These are phyloP conservation scores for Colletotrichum karsti DNA, from an alignment of 2,329 filamentous ascomycete species.

Conservation along the genomic window DNA sequence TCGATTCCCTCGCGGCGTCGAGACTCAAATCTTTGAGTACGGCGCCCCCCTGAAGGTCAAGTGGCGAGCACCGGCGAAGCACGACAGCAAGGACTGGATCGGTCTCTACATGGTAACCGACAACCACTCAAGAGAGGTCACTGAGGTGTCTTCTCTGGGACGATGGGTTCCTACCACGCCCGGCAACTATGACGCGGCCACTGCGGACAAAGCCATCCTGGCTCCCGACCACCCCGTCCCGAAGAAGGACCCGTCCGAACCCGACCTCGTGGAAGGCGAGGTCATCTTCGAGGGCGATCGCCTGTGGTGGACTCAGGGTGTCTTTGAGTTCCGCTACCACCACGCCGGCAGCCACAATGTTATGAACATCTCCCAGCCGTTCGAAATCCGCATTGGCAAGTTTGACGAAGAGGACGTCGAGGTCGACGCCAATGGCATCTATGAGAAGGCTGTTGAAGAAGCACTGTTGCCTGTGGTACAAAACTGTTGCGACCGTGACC, in stretches of 20 bases:
- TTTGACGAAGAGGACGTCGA: conserved; percentile 81
- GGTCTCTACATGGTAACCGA: conserved; percentile 96
- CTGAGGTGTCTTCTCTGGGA: conserved; percentile 84
- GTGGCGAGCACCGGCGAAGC: conserved; percentile 89
- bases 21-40: conserved; percentile 85
- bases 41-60: conserved; percentile 88
- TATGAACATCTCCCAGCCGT: conserved; percentile 92
- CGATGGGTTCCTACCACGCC: conserved; percentile 87
- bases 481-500: conserved; percentile 93
- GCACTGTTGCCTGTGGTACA: conserved; percentile 84
- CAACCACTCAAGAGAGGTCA: conserved; percentile 85
- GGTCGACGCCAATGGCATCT: conserved; percentile 64
- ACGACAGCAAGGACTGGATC: conserved; percentile 93
- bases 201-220: conserved; percentile 80
- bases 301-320: conserved; percentile 95
- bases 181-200: conserved; percentile 78
- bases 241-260: conserved; percentile 58
- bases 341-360: conserved; percentile 92
- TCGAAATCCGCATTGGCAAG: conserved; percentile 84
- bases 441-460: conserved; percentile 76
- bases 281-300: conserved; percentile 92
- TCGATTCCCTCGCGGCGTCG: conserved; percentile 73
- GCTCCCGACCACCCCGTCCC: conserved; percentile 69
- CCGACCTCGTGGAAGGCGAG: conserved; percentile 77
- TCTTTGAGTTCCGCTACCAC: conserved; percentile 97